These are phyloP conservation scores for California macrophylla DNA, from an alignment of 441 rosid genomes.

Conservation along the genomic window DNA sequence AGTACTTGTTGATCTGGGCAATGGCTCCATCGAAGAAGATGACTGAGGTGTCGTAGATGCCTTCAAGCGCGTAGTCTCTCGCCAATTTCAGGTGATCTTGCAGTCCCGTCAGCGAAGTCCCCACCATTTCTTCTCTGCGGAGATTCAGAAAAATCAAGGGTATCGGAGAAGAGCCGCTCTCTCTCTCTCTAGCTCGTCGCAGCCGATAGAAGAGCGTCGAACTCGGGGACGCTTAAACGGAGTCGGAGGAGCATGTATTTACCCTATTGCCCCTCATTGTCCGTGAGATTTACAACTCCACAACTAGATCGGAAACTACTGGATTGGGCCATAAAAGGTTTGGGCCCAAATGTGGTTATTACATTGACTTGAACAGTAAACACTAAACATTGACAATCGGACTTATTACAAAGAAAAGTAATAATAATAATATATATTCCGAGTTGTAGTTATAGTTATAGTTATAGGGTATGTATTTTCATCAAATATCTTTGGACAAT, in stretches of 20 bases:
- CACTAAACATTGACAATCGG: too few species aligned
- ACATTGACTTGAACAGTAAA: too few species aligned
- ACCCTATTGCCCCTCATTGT: neutral
- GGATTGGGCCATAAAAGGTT: neutral
- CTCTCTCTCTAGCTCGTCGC: neutral
- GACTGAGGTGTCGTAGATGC: slow-evolving; percentile 85
- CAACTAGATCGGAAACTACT: neutral
- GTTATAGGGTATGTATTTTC: too few species aligned
- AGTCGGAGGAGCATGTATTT: neutral
- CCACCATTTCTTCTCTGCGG: slow-evolving; percentile 39
- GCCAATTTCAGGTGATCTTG: slow-evolving; percentile 96
- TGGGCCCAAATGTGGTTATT: too few species aligned
- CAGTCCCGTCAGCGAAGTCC: slow-evolving; percentile 54
- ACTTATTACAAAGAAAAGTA: too few species aligned
- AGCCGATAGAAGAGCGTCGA: neutral
- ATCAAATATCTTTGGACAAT: too few species aligned
- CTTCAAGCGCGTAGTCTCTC: slow-evolving; percentile 90
- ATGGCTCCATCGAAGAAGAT: slow-evolving; percentile 99
- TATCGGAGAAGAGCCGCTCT: slow-evolving; percentile 7
- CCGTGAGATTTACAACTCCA: neutral
- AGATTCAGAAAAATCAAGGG: slow-evolving; percentile 20
- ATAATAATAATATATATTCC: too few species aligned
- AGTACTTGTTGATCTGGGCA: slow-evolving; percentile 98
- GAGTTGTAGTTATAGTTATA: too few species aligned
- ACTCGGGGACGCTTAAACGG: neutral